These are phyloP conservation scores for Backusella morwellensis DNA, from an alignment of 192 early-diverging fungal species.

Conservation along the genomic window DNA sequence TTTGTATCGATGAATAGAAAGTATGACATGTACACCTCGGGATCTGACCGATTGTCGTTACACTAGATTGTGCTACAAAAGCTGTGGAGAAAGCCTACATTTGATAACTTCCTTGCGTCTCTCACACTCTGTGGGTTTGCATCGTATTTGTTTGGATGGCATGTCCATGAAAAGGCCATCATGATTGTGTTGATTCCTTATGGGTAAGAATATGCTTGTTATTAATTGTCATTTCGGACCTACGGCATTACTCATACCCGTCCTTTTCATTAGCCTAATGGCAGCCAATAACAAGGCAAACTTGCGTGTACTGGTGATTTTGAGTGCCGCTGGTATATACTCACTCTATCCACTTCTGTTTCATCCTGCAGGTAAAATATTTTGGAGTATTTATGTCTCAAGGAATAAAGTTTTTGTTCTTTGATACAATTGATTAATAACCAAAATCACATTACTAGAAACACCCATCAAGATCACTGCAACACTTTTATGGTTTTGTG, in stretches of 20 bases:
- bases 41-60: conserved; percentile 11
- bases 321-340: conserved; percentile 57
- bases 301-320: conserved; percentile 59
- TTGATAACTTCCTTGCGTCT: conserved; percentile 63
- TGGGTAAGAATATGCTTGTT: conserved; percentile 37
- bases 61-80: conserved; percentile 52
- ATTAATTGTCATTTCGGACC: background rate
- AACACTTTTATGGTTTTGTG: conserved; percentile 28
- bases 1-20: background rate
- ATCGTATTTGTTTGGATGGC: conserved; percentile 96
- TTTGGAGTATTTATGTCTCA: background rate
- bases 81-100: conserved; percentile 55
- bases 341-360: conserved; percentile 77
- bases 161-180: conserved; percentile 98
- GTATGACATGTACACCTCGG: background rate
- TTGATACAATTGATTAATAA: background rate
- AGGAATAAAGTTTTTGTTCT: background rate
- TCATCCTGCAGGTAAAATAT: conserved; percentile 51
- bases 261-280: conserved; percentile 43
- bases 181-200: conserved; percentile 74
- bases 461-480: conserved; percentile 36
- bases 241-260: background rate
- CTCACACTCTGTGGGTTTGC: conserved; percentile 81
- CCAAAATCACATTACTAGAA: conserved; percentile 16
- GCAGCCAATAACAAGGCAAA: conserved; percentile 43